These are phyloP conservation scores for Metarhizium album DNA, from an alignment of 2,329 filamentous ascomycete genomes.

Conservation along the genomic window DNA sequence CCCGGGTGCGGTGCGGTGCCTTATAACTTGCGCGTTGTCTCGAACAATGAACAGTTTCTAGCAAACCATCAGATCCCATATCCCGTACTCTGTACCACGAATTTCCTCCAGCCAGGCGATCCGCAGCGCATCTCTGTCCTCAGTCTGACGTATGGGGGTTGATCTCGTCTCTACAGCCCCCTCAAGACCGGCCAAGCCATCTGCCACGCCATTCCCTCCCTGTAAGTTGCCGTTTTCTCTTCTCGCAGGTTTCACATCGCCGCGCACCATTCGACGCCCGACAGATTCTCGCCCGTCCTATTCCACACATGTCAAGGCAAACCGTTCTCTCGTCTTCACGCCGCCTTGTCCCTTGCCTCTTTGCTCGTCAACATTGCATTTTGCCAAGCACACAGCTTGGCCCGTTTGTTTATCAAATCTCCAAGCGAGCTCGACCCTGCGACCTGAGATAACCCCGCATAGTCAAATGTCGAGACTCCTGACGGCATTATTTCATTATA, in stretches of 20 bases:
- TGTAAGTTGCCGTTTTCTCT: not conserved
- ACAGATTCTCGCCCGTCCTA: not conserved
- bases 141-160: not conserved
- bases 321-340: not conserved
- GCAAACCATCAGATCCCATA: no score
- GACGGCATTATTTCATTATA: not conserved
- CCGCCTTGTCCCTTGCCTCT: not conserved
- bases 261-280: not conserved
- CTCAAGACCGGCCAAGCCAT: not conserved
- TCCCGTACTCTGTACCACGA: not conserved
- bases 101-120: not conserved
- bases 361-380: not conserved
- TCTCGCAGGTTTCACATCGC: not conserved
- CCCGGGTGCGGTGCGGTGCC: no score
- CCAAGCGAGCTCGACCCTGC: not conserved
- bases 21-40: no score
- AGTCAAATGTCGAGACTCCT: not conserved
- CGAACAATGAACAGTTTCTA: no score
- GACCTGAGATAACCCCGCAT: not conserved
- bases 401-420: no score
- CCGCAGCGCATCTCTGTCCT: no score
- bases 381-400: not conserved
- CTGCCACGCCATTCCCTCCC: not conserved
- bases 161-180: not conserved
- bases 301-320: not conserved